Conservation (phyloP, 176 grass and related monocot species). For the Rhynchospora pubera region DNA sequence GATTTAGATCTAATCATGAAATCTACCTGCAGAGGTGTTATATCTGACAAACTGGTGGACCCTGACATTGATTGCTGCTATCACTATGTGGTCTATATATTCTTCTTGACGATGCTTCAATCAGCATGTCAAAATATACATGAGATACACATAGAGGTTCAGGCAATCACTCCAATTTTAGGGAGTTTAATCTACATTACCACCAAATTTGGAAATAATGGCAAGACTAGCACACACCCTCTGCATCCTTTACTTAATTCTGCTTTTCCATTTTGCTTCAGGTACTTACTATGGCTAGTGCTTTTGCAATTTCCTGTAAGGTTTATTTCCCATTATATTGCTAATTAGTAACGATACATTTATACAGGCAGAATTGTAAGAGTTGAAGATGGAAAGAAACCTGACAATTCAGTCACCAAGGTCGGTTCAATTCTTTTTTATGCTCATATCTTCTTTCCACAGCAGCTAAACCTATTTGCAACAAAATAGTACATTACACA, state of each 20-base stretch:
- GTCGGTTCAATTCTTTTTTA: background rate
- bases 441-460: background rate
- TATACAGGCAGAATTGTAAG: background rate
- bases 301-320: background rate
- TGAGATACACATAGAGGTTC: background rate
- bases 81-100: background rate
- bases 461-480: background rate
- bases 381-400: background rate
- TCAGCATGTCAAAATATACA: background rate
- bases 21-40: background rate
- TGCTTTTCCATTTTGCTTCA: constrained; percentile 20
- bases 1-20: constrained; percentile 11
- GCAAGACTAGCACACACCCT: constrained; percentile 5
- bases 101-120: background rate
- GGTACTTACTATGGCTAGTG: background rate
- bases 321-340: background rate
- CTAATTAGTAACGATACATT: background rate
- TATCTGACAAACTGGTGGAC: background rate
- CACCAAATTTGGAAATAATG: constrained; percentile 1
- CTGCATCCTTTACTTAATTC: constrained; percentile 16
- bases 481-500: background rate
- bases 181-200: background rate
- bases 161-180: background rate
- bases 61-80: background rate
- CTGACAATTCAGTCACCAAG: constrained; percentile 7